Conservation (phyloP, 2,329 filamentous ascomycete species). For the Beauveria medogensis region DNA sequence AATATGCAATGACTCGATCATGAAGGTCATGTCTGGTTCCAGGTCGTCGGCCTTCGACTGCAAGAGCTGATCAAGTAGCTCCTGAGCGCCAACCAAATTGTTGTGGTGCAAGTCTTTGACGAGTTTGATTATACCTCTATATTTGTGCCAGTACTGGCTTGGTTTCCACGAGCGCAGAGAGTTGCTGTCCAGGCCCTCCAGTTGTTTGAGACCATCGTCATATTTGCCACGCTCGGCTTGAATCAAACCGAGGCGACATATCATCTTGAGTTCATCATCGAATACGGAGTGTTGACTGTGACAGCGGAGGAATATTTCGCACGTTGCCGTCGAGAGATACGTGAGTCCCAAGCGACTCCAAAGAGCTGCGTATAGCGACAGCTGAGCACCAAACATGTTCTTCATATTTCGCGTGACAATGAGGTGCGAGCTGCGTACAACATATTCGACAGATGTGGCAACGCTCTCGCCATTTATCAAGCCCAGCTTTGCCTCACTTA, state of each 20-base stretch:
- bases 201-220: conserved; percentile 47
- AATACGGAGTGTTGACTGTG: conserved; percentile 52
- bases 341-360: conserved; percentile 67
- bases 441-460: conserved; percentile 60
- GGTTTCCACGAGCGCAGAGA: conserved; percentile 65
- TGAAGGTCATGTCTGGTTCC: conserved; percentile 43
- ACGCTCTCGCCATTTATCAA: conserved; percentile 63
- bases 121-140: conserved; percentile 57
- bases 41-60: conserved; percentile 43
- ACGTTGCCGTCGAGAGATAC: conserved; percentile 48
- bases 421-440: conserved; percentile 76
- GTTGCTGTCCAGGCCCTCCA: conserved; percentile 45
- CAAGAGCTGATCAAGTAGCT: conserved; percentile 43
- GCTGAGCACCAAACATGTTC: conserved; percentile 63
- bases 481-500: conserved; percentile 77
- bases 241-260: conserved; percentile 56
- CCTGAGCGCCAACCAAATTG: conserved; percentile 42
- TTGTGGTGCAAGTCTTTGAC: conserved; percentile 52
- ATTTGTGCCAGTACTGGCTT: conserved; percentile 64
- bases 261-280: conserved; percentile 72
- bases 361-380: conserved; percentile 63
- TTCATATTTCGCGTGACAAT: conserved; percentile 70
- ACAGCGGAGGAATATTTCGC: conserved; percentile 68
- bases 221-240: conserved; percentile 62
- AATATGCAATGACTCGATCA: conserved; percentile 44